A percentile compares a stretch with the other conserved stretches of the same genome.
phyloP scores from a whole-genome alignment of 2,329 filamentous ascomycete genomes.

The Xylariaceae sp. region DNA sequence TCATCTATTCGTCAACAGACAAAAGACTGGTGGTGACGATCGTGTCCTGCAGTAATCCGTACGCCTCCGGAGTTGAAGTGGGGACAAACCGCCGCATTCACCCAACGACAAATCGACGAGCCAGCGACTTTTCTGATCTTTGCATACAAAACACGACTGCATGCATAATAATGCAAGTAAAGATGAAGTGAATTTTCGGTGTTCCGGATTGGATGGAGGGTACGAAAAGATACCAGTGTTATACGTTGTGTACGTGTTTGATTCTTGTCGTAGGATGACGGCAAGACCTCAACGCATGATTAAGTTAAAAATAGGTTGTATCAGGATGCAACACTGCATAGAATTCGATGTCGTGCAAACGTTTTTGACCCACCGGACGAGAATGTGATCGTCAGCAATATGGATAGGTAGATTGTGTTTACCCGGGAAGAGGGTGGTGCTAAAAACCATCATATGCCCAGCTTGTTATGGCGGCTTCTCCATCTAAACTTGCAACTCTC shows the following conservation, averaged over 20 bases:
- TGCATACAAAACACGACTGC: constrained; percentile 5
- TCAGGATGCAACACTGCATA: constrained; percentile 2
- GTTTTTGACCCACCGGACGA: neutral
- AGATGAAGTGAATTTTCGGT: neutral
- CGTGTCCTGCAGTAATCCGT: neutral
- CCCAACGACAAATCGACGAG: neutral
- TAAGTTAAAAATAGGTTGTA: constrained; percentile 17
- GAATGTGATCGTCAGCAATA: neutral
- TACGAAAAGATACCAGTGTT: neutral
- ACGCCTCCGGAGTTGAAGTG: constrained; percentile 17
- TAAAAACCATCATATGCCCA: neutral
- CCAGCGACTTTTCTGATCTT: neutral
- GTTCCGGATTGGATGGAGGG: constrained; percentile 5
- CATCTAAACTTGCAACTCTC: neutral
- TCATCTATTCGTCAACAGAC: neutral
- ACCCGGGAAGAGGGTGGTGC: neutral
- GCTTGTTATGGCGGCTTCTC: neutral
- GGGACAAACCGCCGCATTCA: constrained; percentile 12
- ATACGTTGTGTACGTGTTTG: neutral
- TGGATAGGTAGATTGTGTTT: constrained; percentile 6
- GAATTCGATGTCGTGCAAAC: neutral
- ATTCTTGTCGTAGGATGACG: neutral
- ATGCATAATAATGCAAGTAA: constrained; percentile 2
- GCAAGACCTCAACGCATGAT: neutral
- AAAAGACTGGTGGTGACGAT: neutral